Evolutionary conservation across 192 early-diverging fungal species (phyloP).

Genomic region (Backusella luteola): DNA sequence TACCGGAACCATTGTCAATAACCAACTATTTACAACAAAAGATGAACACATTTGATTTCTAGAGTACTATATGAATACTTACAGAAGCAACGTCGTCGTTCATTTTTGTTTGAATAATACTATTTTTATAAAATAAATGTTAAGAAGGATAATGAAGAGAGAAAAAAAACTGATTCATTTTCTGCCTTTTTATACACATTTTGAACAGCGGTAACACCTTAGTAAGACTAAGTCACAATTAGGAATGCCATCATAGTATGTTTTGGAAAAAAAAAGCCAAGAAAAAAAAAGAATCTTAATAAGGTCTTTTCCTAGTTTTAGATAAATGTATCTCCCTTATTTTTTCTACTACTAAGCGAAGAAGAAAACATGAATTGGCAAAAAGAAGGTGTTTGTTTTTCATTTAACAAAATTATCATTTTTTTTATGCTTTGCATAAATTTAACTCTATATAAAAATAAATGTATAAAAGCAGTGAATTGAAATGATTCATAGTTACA

Average conservation of each 20-base stretch:
- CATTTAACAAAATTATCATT: neutral
- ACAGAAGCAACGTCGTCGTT: neutral
- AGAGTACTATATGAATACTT: neutral
- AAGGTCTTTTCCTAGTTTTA: neutral
- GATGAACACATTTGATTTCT: neutral
- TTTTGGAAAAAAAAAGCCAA: neutral
- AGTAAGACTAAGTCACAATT: neutral
- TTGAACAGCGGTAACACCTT: neutral
- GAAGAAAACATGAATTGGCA: neutral
- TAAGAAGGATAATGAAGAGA: neutral
- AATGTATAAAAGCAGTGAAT: neutral
- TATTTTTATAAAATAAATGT: neutral
- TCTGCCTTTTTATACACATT: neutral
- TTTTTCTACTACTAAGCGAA: neutral
- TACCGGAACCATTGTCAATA: constrained; percentile 92
- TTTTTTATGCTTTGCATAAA: neutral
- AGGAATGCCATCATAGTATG: neutral
- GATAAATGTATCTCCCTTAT: neutral
- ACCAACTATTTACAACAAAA: constrained; percentile 59
- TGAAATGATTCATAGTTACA: neutral
- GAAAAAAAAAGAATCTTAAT: neutral
- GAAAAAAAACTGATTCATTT: neutral
- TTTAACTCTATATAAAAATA: neutral
- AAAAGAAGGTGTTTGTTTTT: no score
- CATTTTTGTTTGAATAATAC: neutral